phyloP scores from a whole-genome alignment of 495 filamentous ascomycete genomes.

The Xylaria nigripes region DNA sequence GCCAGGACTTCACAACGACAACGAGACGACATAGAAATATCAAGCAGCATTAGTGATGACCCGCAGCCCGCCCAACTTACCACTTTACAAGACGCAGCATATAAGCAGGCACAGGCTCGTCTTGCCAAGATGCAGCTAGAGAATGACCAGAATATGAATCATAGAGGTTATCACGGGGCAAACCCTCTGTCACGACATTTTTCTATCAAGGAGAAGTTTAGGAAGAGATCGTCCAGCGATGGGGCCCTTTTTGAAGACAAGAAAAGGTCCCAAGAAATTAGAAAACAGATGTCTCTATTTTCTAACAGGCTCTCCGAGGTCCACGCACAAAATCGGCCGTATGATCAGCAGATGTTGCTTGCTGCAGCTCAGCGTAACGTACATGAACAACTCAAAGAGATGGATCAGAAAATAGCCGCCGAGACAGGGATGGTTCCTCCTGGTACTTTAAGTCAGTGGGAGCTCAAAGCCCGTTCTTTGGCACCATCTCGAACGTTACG shows the following conservation, averaged over 20 bases:
- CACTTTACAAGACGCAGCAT: conserved; percentile 72
- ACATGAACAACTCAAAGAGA: conserved; percentile 60
- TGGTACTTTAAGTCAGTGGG: conserved; percentile 65
- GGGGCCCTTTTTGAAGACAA: conserved; percentile 57
- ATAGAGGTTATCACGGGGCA: conserved; percentile 68
- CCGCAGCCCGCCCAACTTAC: conserved; percentile 36
- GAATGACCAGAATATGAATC: conserved; percentile 45
- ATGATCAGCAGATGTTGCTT: conserved; percentile 66
- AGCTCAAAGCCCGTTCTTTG: conserved; percentile 59
- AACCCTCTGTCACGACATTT: conserved; percentile 37
- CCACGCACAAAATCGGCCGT: conserved; percentile 63
- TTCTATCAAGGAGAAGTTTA: conserved; percentile 44
- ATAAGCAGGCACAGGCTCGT: conserved; percentile 74
- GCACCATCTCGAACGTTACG: conserved; percentile 58
- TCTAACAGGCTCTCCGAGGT: conserved; percentile 58
- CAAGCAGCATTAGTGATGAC: conserved; percentile 28
- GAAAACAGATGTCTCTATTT: conserved; percentile 72
- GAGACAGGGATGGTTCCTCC: conserved; percentile 71
- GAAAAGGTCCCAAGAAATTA: conserved; percentile 60
- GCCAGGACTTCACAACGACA: conserved; percentile 16
- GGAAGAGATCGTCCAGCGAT: conserved; percentile 63
- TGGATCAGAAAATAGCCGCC: conserved; percentile 70
- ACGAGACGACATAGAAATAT: conserved; percentile 20
- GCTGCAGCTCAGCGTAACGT: conserved; percentile 80
- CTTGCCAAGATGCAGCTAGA: conserved; percentile 72